Conservation (phyloP, 1,139 yeast species). For the Yamadazyma dendronema region DNA sequence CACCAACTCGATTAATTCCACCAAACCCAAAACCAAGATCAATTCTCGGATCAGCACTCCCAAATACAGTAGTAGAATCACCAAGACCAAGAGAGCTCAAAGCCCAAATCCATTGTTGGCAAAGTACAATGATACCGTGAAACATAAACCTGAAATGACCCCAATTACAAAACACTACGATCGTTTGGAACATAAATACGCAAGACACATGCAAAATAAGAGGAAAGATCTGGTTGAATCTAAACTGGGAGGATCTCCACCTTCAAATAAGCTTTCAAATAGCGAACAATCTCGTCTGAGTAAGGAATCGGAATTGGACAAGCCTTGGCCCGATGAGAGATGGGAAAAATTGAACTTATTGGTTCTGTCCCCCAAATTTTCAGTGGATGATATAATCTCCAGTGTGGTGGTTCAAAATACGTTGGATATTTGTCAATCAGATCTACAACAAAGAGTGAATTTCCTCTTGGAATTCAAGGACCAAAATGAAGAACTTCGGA, state of each 20-base stretch:
- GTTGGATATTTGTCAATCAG: conserved; percentile 19
- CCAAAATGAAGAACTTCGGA: neutral
- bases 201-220: conserved; percentile 16
- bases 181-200: conserved; percentile 18
- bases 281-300: neutral
- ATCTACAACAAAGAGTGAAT: conserved; percentile 23
- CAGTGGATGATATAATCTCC: conserved; percentile 21
- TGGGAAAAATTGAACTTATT: conserved; percentile 27
- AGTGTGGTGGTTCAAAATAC: conserved; percentile 20
- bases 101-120: conserved; percentile 1
- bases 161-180: conserved; percentile 18
- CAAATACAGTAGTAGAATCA: neutral
- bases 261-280: neutral
- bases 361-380: conserved; percentile 18
- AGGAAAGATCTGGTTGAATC: conserved; percentile 1
- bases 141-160: conserved; percentile 9
- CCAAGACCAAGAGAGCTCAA: neutral
- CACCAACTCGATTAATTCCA: neutral
- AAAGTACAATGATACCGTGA: neutral
- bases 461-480: conserved; percentile 20
- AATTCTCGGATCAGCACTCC: neutral
- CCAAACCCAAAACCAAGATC: neutral
- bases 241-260: conserved; percentile 6
- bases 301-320: conserved; percentile 5
- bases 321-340: conserved; percentile 22